Evolutionary conservation across 257 asterid genomes (phyloP).

Genomic region (Apocynum venetum): DNA sequence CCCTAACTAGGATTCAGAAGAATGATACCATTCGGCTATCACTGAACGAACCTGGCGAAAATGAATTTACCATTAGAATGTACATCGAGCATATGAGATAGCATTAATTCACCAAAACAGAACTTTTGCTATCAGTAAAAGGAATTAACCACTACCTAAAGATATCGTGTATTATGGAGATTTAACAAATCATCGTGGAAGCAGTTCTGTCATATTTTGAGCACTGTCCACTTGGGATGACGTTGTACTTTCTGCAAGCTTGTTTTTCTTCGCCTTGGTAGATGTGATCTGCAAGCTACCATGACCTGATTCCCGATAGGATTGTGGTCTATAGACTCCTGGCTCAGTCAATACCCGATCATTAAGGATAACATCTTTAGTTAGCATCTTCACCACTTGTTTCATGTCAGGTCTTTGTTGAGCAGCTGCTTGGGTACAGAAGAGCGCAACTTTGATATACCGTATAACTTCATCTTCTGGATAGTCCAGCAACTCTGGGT

Average conservation of each 20-base stretch:
- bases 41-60: neutral
- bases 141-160: neutral
- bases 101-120: neutral
- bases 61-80: neutral
- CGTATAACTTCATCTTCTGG: constrained; percentile 47
- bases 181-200: constrained; percentile 50
- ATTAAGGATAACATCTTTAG: constrained; percentile 51
- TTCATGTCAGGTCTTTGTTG: constrained; percentile 76
- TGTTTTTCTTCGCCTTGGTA: constrained; percentile 25
- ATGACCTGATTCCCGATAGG: constrained; percentile 21
- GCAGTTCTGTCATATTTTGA: constrained; percentile 36
- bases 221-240: constrained; percentile 28
- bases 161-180: neutral
- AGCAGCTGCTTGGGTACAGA: constrained; percentile 71
- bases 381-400: constrained; percentile 69
- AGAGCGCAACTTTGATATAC: constrained; percentile 56
- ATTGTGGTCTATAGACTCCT: constrained; percentile 43
- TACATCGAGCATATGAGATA: neutral
- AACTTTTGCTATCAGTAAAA: neutral
- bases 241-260: constrained; percentile 21
- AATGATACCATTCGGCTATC: neutral
- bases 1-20: neutral
- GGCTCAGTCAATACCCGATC: constrained; percentile 56
- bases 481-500: constrained; percentile 51
- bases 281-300: constrained; percentile 32